These are phyloP conservation scores for Piper longum DNA, from an alignment of 164 flowering plant species.

Conservation along the genomic window DNA sequence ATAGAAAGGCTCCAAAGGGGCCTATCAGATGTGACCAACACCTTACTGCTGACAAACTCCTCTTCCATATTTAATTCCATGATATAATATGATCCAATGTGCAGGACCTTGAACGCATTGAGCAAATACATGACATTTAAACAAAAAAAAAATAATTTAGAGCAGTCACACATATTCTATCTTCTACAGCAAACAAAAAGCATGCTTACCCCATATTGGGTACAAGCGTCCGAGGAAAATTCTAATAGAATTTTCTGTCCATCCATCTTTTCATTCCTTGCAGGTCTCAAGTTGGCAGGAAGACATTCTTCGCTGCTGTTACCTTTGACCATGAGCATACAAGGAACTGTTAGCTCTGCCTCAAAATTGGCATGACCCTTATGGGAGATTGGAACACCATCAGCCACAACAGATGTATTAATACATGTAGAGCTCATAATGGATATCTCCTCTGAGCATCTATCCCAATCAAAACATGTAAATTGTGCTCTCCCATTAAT, in stretches of 20 bases:
- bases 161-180: neutral
- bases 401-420: constrained; percentile 7
- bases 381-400: constrained; percentile 3
- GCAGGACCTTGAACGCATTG: constrained; percentile 33
- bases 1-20: constrained; percentile 43
- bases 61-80: constrained; percentile 28
- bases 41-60: constrained; percentile 14
- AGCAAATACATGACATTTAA: neutral
- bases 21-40: constrained; percentile 23
- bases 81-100: constrained; percentile 51
- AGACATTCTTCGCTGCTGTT: constrained; percentile 8
- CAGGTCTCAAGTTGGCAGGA: constrained; percentile 22
- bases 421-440: constrained; percentile 36
- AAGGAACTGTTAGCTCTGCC: constrained; percentile 22
- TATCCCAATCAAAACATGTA: constrained; percentile 2
- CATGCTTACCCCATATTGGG: constrained; percentile 39
- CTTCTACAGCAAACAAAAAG: neutral
- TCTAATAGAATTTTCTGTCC: constrained; percentile 41
- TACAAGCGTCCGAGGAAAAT: constrained; percentile 35
- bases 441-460: constrained; percentile 8
- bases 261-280: constrained; percentile 10
- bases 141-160: neutral
- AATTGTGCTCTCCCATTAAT: constrained; percentile 9
- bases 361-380: constrained; percentile 3
- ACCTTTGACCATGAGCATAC: constrained; percentile 20